Evolutionary conservation across 2,329 filamentous ascomycete species (phyloP), one percentile per base, ranked within the genome.

Genomic region (Pezicula neosporulosa): DNA sequence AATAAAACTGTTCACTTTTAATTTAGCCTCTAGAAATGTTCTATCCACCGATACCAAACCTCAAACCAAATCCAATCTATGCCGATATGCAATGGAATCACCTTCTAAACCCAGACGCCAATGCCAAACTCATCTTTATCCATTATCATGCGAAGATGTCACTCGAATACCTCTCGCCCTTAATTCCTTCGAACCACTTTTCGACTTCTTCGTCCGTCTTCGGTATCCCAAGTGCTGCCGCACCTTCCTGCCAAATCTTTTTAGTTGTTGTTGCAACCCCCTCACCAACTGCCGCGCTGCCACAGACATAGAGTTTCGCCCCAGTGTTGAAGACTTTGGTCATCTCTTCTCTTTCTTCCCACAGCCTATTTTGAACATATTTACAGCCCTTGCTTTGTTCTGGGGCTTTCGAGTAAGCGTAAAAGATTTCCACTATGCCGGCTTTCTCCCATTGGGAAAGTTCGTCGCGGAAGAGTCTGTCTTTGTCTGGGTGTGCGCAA

Each of bases 111-210:
- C 30, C 7, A 33, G 30, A 33, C 30, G 24, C 30, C 30, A 33
- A 33, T 13, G 30, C 30, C 10, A 39, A 39, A 16, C n/a, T 16
- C 10, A 16, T 9, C n/a, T 39, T 15, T 9, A 24, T 24, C 24
- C 24, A 16, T 16, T 3, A 39, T 52, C 44, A 61, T 39, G 54
- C 54, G 53, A 75, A 75, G 18, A 76, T 72, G 67, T 77, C 74
- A 19, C 67, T 72, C 30, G 71, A 71, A 67, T 70, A 75, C 52
- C 75, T 63, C 59, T 75, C 72, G 44, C 72, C 72, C 54, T 70
- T 70, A 54, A 76, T 59, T 1, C 62, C 63, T 52, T 71, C 66
- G 53, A 74, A 76, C 73, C 75, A 78, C 46, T 66, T 58, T 54
- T 71, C 69, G n/a, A 68, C 66, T 56, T 69, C 67, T 38, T 70